Conservation (phyloP, 2,329 filamentous ascomycete species). For the Cadophora gregata region DNA sequence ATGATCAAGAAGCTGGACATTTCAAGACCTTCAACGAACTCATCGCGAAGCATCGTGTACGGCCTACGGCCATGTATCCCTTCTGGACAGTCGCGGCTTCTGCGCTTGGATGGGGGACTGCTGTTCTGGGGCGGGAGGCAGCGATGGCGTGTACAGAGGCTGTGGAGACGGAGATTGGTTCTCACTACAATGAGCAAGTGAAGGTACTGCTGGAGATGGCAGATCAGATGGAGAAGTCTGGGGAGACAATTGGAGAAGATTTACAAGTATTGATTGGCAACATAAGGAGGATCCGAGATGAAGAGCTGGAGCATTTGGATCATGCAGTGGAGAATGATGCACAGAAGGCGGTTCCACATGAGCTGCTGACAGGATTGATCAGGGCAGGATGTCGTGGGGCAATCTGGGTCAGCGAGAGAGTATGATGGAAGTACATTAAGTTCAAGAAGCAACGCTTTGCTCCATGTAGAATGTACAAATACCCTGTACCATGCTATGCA, state of each 20-base stretch:
- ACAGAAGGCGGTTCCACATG: slow-evolving; percentile 87
- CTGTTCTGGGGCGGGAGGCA: slow-evolving; percentile 85
- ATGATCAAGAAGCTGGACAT: slow-evolving; percentile 91
- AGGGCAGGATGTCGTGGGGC: slow-evolving; percentile 88
- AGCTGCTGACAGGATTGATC: slow-evolving; percentile 85
- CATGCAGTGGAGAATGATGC: slow-evolving; percentile 94
- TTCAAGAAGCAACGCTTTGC: slow-evolving; percentile 32
- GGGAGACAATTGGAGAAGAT: slow-evolving; percentile 82
- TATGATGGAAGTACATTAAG: slow-evolving; percentile 50
- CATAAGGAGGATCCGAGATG: slow-evolving; percentile 85
- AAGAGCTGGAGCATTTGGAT: slow-evolving; percentile 96
- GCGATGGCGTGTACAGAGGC: slow-evolving; percentile 99
- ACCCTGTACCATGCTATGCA: slow-evolving; percentile 25
- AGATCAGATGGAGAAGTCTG: slow-evolving; percentile 73
- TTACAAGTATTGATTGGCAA: slow-evolving; percentile 74
- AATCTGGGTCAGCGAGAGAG: slow-evolving; percentile 86
- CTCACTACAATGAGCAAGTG: slow-evolving; percentile 95
- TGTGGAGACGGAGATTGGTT: slow-evolving; percentile 96
- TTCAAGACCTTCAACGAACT: slow-evolving; percentile 84
- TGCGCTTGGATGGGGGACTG: slow-evolving; percentile 87
- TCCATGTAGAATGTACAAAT: slow-evolving; percentile 31
- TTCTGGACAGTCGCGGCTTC: slow-evolving; percentile 84
- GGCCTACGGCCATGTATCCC: slow-evolving; percentile 91
- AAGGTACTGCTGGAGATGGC: slow-evolving; percentile 82
- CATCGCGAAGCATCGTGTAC: slow-evolving; percentile 83